A percentile compares a stretch with the other conserved stretches of the same genome.
phyloP scores from a whole-genome alignment of 768 basidiomycete genomes.

The Auriscalpium vulgare region DNA sequence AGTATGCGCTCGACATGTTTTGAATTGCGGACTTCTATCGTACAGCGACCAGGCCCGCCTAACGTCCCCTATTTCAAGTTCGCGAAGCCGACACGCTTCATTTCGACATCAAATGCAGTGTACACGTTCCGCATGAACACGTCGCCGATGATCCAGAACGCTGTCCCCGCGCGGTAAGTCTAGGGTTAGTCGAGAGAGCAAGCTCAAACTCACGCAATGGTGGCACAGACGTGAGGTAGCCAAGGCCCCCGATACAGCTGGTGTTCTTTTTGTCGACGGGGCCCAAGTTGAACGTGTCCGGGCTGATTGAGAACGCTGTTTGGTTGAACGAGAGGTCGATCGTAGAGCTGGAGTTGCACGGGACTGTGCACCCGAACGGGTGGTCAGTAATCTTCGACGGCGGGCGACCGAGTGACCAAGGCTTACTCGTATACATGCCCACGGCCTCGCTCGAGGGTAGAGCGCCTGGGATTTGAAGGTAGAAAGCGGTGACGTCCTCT shows the following conservation, averaged over 20 bases:
- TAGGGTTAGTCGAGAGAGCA: background rate
- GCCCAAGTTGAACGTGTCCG: background rate
- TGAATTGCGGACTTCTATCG: too few relatives aligned
- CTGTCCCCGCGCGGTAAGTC: background rate
- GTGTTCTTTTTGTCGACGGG: background rate
- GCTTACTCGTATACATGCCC: too few relatives aligned
- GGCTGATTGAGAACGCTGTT: background rate
- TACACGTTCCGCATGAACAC: constrained; percentile 5
- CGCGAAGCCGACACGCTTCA: constrained; percentile 6
- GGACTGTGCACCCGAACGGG: too few relatives aligned
- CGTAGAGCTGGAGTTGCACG: too few relatives aligned
- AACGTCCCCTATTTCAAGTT: background rate
- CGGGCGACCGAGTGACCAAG: too few relatives aligned
- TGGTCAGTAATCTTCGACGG: too few relatives aligned
- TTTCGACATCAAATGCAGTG: constrained; percentile 3
- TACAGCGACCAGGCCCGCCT: too few relatives aligned
- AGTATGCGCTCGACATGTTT: too few relatives aligned
- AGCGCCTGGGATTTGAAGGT: too few relatives aligned
- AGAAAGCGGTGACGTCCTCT: too few relatives aligned
- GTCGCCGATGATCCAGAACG: constrained; percentile 7
- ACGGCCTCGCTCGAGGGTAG: too few relatives aligned
- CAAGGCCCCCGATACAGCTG: constrained; percentile 1
- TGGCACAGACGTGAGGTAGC: background rate
- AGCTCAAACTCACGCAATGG: background rate
- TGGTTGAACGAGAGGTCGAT: constrained; percentile 16